Percentiles rank a stretch among this genome's conserved stretches.
phyloP scores from a whole-genome alignment of 371 early-diverging fungal genomes.

The Mucor piriformis region DNA sequence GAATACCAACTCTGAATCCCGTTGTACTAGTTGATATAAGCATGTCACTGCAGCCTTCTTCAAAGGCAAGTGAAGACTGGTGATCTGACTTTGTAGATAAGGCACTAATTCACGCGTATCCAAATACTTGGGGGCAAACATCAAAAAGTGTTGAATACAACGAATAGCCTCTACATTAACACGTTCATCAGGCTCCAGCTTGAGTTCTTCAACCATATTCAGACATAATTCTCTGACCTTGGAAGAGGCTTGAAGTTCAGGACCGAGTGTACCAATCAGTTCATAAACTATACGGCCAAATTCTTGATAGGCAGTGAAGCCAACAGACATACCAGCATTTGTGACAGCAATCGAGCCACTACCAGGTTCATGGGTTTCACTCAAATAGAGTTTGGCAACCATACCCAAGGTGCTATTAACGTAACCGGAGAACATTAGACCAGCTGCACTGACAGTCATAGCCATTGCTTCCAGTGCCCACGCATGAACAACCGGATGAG shows the following conservation, averaged over 20 bases:
- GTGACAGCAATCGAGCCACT: slow-evolving; percentile 65
- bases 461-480: slow-evolving; percentile 92
- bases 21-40: slow-evolving; percentile 83
- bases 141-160: slow-evolving; percentile 86
- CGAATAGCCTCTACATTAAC: slow-evolving; percentile 88
- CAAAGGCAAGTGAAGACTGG: slow-evolving; percentile 67
- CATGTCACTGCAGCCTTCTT: slow-evolving; percentile 85
- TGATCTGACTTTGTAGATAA: slow-evolving; percentile 75
- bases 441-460: slow-evolving; percentile 86
- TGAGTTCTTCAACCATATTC: slow-evolving; percentile 76
- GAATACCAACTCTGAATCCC: slow-evolving; percentile 77
- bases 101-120: slow-evolving; percentile 72
- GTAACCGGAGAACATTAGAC: slow-evolving; percentile 88
- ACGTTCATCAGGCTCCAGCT: slow-evolving; percentile 76
- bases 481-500: slow-evolving; percentile 91
- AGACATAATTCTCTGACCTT: slow-evolving; percentile 79
- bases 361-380: slow-evolving; percentile 86
- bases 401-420: slow-evolving; percentile 86
- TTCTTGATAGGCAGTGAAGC: slow-evolving; percentile 69
- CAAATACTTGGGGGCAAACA: slow-evolving; percentile 83
- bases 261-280: slow-evolving; percentile 88
- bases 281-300: slow-evolving; percentile 90
- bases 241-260: slow-evolving; percentile 79
- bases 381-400: slow-evolving; percentile 81
- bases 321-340: slow-evolving; percentile 63